Base-by-base conservation (phyloP, 2,329 filamentous ascomycete species). In the Fusarium austroafricanum region DNA sequence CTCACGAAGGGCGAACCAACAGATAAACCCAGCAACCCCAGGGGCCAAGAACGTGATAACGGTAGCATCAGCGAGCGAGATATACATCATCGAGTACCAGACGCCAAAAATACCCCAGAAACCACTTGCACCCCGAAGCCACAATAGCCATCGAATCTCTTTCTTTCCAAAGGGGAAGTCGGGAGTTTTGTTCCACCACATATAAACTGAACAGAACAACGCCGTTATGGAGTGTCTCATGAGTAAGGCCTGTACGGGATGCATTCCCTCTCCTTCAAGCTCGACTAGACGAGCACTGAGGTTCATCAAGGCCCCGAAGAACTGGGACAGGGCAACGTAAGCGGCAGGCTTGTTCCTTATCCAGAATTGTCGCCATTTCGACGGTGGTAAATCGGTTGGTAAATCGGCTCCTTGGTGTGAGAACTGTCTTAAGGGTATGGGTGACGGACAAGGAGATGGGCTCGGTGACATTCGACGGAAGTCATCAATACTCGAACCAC, bases 11-110 rank as follows among this genome's bases (percentile, higher is more conserved):
- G 94, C 79, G 55, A 94, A 82, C 35, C 91, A 93, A 76, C 93
- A 97, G 18, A 91, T 86, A 80, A 94, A 93, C 58, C 92, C 93
- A 20, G 92, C 87, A 8, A 96, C 83, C 15, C 90, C 90, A 0
- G 94, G 94, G 0, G 91, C 88, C 8, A 97, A 84, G 75, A 97
- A 97, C 10, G 93, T 96, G 53, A 97, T 90, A 33, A 97, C 94
- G 0, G 92, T 96, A 3, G 94, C 93, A 76, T 97, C 94, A 17
- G 93, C 91, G 3, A 97, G 84, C 1, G 93, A 92, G 5, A 97
- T 86, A 72, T 96, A 96, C 75, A 92, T 86, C 58, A 85, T 85
- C 12, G 81, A 84, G 67, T 80, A 84, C 83, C 83, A 96, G 80
- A 96, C 87, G 35, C 91, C 91, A 76, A 90, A 94, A 6, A 96